Evolutionary conservation across 2,329 filamentous ascomycete genomes (phyloP).

Genomic region (Xylariomycetidae sp.): DNA sequence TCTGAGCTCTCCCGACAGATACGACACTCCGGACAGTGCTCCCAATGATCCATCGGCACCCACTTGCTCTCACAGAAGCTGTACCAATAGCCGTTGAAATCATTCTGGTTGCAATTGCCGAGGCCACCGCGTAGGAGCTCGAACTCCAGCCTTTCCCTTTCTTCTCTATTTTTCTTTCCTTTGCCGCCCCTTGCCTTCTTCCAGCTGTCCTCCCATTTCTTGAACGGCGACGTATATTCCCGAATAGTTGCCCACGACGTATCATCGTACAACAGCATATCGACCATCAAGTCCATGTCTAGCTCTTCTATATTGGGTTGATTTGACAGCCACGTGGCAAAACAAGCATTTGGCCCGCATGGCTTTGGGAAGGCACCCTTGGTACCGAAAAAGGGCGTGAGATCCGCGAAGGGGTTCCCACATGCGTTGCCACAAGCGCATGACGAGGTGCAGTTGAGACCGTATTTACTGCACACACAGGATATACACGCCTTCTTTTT

Average conservation of each 20-base stretch:
- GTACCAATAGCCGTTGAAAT: conserved; percentile 28
- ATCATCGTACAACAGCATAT: conserved; percentile 29
- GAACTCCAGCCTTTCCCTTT: conserved; percentile 28
- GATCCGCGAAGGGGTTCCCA: conserved; percentile 28
- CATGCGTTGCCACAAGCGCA: conserved; percentile 27
- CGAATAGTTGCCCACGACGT: conserved; percentile 26
- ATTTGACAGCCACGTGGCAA: conserved; percentile 29
- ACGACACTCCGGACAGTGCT: conserved; percentile 28
- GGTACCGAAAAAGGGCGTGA: conserved; percentile 28
- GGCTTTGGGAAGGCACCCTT: conserved; percentile 21
- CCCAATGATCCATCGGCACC: conserved; percentile 22
- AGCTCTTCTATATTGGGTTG: conserved; percentile 30
- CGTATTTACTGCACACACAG: conserved; percentile 29
- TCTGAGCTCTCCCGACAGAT: conserved; percentile 23
- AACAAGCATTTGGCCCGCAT: conserved; percentile 28
- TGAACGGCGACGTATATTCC: conserved; percentile 22
- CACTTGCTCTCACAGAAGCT: conserved; percentile 29
- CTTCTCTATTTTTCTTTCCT: conserved; percentile 26
- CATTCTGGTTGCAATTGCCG: conserved; percentile 24
- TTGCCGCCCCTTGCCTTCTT: conserved; percentile 23
- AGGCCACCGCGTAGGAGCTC: conserved; percentile 28
- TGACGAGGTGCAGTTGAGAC: conserved; percentile 20
- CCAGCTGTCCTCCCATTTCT: conserved; percentile 28
- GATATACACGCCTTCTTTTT: conserved; percentile 28
- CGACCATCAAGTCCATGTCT: conserved; percentile 29